Evolutionary conservation across 1,284 basidiomycete species (phyloP).

Genomic region (Xanthoconium separans): DNA sequence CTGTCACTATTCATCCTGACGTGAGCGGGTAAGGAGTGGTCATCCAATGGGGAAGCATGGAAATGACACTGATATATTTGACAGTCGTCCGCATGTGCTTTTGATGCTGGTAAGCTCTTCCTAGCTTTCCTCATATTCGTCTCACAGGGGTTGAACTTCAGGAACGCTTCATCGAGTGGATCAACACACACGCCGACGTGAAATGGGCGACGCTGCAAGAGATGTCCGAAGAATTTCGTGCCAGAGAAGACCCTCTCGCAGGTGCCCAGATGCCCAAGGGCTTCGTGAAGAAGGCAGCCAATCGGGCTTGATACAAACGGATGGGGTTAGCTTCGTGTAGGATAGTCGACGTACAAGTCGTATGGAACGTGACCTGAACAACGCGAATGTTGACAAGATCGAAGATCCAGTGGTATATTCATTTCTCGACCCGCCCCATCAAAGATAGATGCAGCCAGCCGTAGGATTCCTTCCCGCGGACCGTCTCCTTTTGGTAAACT

Average conservation of each 20-base stretch:
- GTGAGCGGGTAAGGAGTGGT: constrained; percentile 61
- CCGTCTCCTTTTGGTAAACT: constrained; percentile 1
- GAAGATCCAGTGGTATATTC: background rate
- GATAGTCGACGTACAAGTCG: constrained; percentile 1
- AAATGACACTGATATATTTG: constrained; percentile 1
- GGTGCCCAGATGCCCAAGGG: constrained; percentile 48
- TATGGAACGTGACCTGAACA: background rate
- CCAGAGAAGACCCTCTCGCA: constrained; percentile 35
- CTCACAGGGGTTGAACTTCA: constrained; percentile 25
- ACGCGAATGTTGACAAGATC: background rate
- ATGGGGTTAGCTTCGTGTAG: constrained; percentile 7
- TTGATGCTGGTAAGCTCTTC: constrained; percentile 59
- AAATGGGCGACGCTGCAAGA: constrained; percentile 75
- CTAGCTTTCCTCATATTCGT: background rate
- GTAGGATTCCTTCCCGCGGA: background rate
- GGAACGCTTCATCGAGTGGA: constrained; percentile 79
- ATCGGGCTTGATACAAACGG: background rate
- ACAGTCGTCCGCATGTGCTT: constrained; percentile 55
- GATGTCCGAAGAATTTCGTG: constrained; percentile 56
- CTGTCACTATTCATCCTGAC: constrained; percentile 78
- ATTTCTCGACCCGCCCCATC: background rate
- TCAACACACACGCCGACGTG: constrained; percentile 70
- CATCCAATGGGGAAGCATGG: background rate
- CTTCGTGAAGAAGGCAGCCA: constrained; percentile 17
- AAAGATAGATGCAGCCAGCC: background rate